Evolutionary conservation across 2,329 filamentous ascomycete genomes (phyloP), one percentile per base, ranked within the genome.

Genomic region (Plenodomus lindquistii): DNA sequence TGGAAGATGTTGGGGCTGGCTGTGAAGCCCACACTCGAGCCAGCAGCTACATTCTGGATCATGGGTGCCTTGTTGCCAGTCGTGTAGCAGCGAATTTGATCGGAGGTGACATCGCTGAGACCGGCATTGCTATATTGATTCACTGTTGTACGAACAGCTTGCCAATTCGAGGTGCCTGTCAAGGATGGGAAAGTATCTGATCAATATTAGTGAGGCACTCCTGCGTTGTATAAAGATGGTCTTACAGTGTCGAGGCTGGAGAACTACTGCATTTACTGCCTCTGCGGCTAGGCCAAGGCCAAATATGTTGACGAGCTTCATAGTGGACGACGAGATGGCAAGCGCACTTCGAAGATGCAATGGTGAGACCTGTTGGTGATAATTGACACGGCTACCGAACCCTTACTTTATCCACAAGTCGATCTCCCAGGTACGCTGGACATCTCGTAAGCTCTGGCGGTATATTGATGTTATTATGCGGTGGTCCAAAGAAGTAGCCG

Each of bases 11-110:
- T 54, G 3, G 54, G 39, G 7, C 55, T 48, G 2, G 65, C 65
- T 10, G 57, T 67, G 59, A 73, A 70, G 41, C 62, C 65, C 11
- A 72, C 46, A 3, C 49, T 62, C 20, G 63, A 63, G 7, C 69
- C 69, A 1, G 66, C 68, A 29, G 55, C 48, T 11, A 55, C 55
- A 16, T 42, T 52, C 8, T 48, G 47, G 36, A 50, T 48, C 1
- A 49, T 43, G 3, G 46, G 46, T 2, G 52, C 60, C 1, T 37
- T 38, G 4, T 54, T 65, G 9, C 58, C 51, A 31, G 27, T 31
- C 11, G 59, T 54, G 19, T 52, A 48, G 63, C 67, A 71, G 29
- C 67, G 63, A 38, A 71, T 70, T 10, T 59, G 56, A 7, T 36
- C 42, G 24, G 57, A 62, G 4, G 45, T 46, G 11, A 61, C 56